These are phyloP conservation scores for Bigelowiella natans DNA, from an alignment of 78 protist genomes.

Conservation along the genomic window DNA sequence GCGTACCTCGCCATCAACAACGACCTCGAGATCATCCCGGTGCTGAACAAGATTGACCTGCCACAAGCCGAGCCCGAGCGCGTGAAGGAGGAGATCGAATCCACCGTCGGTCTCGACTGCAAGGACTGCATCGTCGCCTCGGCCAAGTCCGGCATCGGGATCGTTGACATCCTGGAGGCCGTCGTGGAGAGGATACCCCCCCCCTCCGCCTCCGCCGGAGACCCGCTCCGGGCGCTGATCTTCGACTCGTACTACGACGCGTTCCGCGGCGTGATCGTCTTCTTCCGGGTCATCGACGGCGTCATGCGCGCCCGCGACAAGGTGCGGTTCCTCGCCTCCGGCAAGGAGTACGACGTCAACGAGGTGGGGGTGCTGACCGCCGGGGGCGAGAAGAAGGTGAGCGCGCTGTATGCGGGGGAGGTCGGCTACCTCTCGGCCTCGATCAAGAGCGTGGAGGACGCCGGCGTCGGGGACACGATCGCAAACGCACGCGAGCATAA, in stretches of 20 bases:
- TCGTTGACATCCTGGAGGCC: neutral
- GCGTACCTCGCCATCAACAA: neutral
- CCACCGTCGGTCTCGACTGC: conserved; percentile 5
- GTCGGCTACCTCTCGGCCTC: conserved; percentile 29
- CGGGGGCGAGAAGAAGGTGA: neutral
- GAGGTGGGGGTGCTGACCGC: neutral
- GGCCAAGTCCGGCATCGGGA: neutral
- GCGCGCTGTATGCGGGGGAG: conserved; percentile 23
- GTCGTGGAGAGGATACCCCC: conserved; percentile 8
- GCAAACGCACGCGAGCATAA: neutral
- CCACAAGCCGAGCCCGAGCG: conserved; percentile 11
- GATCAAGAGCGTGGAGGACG: conserved; percentile 23
- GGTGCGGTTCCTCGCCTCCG: neutral
- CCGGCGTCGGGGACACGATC: conserved; percentile 36
- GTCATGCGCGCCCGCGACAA: neutral
- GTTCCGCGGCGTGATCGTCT: neutral
- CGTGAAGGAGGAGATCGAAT: neutral
- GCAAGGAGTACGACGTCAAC: neutral
- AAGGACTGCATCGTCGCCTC: neutral
- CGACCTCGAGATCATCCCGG: conserved; percentile 36
- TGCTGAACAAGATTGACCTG: conserved; percentile 40
- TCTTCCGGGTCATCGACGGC: neutral
- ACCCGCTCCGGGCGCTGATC: conserved; percentile 30
- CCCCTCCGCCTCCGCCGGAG: neutral
- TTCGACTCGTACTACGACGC: conserved; percentile 33